A percentile compares a stretch with the other conserved stretches of the same genome.
Evolutionary conservation across 176 grass and related monocot species (phyloP).

Genomic region (Eragrostis curvula): DNA sequence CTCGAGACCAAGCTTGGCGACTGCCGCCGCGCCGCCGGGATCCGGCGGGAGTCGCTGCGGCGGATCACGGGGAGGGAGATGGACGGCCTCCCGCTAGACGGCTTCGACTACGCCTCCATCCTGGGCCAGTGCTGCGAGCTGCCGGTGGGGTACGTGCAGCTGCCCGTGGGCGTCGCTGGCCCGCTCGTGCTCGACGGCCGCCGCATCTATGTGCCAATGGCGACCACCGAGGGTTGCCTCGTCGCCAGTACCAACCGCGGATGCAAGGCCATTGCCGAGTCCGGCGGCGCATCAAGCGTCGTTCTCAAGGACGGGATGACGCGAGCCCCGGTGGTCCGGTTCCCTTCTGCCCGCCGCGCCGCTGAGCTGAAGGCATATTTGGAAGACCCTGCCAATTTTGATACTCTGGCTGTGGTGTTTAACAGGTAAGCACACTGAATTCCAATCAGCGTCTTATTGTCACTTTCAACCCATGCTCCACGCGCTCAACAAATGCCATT

Average conservation of each 20-base stretch:
- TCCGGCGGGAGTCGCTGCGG: constrained; percentile 68
- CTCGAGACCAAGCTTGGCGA: constrained; percentile 71
- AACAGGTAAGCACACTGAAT: constrained; percentile 49
- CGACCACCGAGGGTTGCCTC: constrained; percentile 86
- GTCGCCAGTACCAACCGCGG: constrained; percentile 81
- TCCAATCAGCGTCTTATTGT: neutral
- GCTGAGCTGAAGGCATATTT: constrained; percentile 69
- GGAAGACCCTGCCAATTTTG: constrained; percentile 59
- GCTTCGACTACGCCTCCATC: constrained; percentile 71
- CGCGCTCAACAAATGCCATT: constrained; percentile 16
- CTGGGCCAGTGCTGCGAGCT: constrained; percentile 87
- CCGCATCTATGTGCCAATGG: constrained; percentile 68
- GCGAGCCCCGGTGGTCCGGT: constrained; percentile 58
- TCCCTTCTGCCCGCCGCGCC: constrained; percentile 56
- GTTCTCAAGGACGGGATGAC: constrained; percentile 74
- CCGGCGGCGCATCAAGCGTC: constrained; percentile 64
- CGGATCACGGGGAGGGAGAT: constrained; percentile 65
- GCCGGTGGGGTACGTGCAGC: constrained; percentile 74
- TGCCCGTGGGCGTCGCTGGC: constrained; percentile 71
- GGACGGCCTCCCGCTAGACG: constrained; percentile 67
- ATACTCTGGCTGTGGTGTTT: constrained; percentile 59
- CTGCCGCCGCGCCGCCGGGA: constrained; percentile 65
- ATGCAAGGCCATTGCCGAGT: constrained; percentile 76
- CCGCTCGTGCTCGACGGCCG: constrained; percentile 69
- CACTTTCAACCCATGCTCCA: constrained; percentile 37